Base-by-base conservation (phyloP, 176 grass and related monocot species). In the Cocos nucifera region DNA sequence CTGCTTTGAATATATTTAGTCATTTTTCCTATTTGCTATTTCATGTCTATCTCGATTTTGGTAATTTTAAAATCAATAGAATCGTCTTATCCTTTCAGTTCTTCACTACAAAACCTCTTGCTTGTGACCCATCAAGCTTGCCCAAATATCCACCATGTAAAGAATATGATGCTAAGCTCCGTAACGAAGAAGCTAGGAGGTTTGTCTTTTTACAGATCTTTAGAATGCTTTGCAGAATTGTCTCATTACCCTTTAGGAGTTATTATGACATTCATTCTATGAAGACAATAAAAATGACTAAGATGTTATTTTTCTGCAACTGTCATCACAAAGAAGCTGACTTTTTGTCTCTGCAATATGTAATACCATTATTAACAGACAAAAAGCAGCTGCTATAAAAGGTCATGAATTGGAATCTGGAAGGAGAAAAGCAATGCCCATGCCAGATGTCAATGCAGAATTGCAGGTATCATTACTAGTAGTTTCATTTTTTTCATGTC, bases 101-200 rank as follows among this genome's bases (percentile, higher is more conserved):
- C 49, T 82, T 82, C 65, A 77, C 30, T 50, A 81, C 77, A 2
- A 98, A 98, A 17, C 94, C 94, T 58, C 86, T 78, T 83, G 88
- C 88, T 10, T 93, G 94, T 19, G 87, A 98, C 71, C 94, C 85
- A 30, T 88, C 85, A 59, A 90, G 82, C 52, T 79, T 98, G 64
- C 88, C 94, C 4, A 98, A 92, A 78, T 98, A 98, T 86, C 94
- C 93, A 69, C 93, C 93, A 50, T 92, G 93, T 61, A 98, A 98
- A 79, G 88, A 98, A 73, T 98, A 98, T 28, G 88, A 92, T 65
- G 93, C 84, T 53, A 98, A 92, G 57, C 88, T 92, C 78, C 81
- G 93, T 67, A 88, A 98, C 74, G 93, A 92, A 59, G 88, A 92
- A 80, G 88, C 82, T 64, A 85, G 88, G 68, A 85, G 93, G 93